Base-by-base conservation (phyloP, 768 basidiomycete genomes). In the Amanita pallidorosea region DNA sequence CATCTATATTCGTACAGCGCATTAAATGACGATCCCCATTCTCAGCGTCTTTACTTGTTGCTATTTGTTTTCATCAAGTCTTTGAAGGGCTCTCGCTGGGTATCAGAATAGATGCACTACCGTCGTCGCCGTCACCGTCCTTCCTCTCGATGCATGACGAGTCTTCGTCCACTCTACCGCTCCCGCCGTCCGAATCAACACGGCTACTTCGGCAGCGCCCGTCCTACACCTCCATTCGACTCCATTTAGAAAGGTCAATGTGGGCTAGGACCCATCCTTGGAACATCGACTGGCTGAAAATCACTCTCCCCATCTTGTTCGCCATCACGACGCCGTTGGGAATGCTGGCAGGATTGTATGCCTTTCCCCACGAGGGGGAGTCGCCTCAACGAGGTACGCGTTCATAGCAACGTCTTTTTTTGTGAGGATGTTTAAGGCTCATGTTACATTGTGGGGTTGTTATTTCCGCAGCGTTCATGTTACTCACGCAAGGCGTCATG, bases 41-140 rank as follows among this genome's bases (percentile, higher is more conserved):
- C 45, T 47, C 53, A 88, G 86, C 83, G 2, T 82, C 85, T 0
- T 74, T 90, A 2, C 74, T 85, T 11, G 77, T 82, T 4, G 87
- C 87, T 1, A 79, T 90, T 29, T 68, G 79, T 22, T 90, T 90
- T 63, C 89, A 91, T 60, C 88, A 91, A 58, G 69, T 89, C 8
- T 91, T 90, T 56, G 88, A 90, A 58, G 88, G 88, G 0, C 72
- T 91, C 8, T 88, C 88, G 0, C 73, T 91, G 22, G 88, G 88
- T 2, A 85, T 90, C 47, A 77, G 88, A 13, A 86, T 88, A 60
- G 79, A 88, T 1, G 71, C 76, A 2, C 70, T 90, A 12, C 82
- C 85, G 0, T 67, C 77, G 18, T 29, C 77, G 17, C 7, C 25
- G n/a, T 35, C 49, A 20, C 23, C 59, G 53, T 31, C 35, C 31